phyloP scores from a whole-genome alignment of 192 early-diverging fungal species.

The Gryganskiella cystojenkinii region DNA sequence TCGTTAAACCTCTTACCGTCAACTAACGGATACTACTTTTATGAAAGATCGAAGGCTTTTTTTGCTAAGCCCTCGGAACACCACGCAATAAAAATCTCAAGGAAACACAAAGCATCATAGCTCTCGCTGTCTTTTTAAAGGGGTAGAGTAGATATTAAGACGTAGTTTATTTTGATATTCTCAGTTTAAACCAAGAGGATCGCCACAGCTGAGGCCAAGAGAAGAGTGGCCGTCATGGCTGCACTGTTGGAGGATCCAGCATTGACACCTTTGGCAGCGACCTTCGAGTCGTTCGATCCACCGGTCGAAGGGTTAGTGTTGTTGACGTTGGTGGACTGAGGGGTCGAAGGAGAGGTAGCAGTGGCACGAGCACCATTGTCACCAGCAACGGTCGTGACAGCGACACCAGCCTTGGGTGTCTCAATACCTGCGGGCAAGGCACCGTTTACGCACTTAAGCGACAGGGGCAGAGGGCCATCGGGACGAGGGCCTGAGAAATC shows the following conservation, averaged over 20 bases:
- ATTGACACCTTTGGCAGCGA: neutral
- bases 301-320: conserved; percentile 11
- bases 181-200: conserved; percentile 21
- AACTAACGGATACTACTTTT: too few relatives aligned
- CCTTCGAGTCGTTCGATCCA: conserved; percentile 12
- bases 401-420: neutral
- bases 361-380: conserved; percentile 1
- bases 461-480: conserved; percentile 40
- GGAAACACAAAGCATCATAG: too few relatives aligned
- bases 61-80: too few relatives aligned
- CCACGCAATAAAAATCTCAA: too few relatives aligned
- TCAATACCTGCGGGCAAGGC: conserved; percentile 18
- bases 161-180: too few relatives aligned
- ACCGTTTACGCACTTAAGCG: conserved; percentile 44
- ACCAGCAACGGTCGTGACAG: neutral
- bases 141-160: too few relatives aligned
- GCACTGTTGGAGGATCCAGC: conserved; percentile 21
- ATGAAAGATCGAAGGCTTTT: too few relatives aligned
- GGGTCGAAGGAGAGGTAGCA: neutral
- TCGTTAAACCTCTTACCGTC: conserved; percentile 1
- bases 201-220: conserved; percentile 21
- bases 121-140: too few relatives aligned
- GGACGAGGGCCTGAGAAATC: conserved; percentile 42
- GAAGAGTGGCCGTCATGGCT: conserved; percentile 29
- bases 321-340: conserved; percentile 1